Evolutionary conservation across 192 early-diverging fungal genomes (phyloP), one percentile per base, ranked within the genome.

Genomic region (Martensiomyces pterosporus): DNA sequence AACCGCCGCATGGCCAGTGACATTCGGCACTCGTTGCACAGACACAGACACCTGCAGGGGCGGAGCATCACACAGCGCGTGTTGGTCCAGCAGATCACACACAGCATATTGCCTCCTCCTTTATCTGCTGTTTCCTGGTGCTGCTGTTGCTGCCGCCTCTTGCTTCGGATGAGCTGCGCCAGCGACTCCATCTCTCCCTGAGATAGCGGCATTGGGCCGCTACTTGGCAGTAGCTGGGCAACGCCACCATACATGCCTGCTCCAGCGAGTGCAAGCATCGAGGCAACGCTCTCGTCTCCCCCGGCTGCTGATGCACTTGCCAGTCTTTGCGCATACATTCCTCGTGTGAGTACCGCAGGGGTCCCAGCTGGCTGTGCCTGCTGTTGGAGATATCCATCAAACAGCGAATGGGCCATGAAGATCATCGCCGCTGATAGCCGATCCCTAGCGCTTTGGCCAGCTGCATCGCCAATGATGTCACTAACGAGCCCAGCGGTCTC

Each of bases 21-120:
- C 18, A 37, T 21, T 1, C 71, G 63, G 29, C 71, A 75, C 12
- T 75, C 71, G 19, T 75, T 67, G 52, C 71, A 75, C 34, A 75
- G 39, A 32, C 64, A 75, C 46, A 75, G 43, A 25, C 71, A 75
- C 21, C 71, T 57, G 33, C 71, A 75, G 0, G 71, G 71, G 6
- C 64, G 71, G 19, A 75, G 64, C 71, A 75, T 66, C 8, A 75
- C 55, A 9, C 55, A 59, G 3, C 71, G 71, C 26, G 55, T 26
- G 24, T 55, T 63, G 14, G 55, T 39, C 64, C 64, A 67, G 39
- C 71, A 75, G 19, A 75, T 52, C 7, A 67, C 64, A 33, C 71
- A 75, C 44, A 67, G 24, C 19, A 51, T 24, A 5, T 25, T 24
- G 5, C 45, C 52, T 9, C 42, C 43, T 13, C 34, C 18, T 29